Evolutionary conservation across 2,329 filamentous ascomycete species (phyloP), one percentile per base, ranked within the genome.

Genomic region (Phialophora macrospora): DNA sequence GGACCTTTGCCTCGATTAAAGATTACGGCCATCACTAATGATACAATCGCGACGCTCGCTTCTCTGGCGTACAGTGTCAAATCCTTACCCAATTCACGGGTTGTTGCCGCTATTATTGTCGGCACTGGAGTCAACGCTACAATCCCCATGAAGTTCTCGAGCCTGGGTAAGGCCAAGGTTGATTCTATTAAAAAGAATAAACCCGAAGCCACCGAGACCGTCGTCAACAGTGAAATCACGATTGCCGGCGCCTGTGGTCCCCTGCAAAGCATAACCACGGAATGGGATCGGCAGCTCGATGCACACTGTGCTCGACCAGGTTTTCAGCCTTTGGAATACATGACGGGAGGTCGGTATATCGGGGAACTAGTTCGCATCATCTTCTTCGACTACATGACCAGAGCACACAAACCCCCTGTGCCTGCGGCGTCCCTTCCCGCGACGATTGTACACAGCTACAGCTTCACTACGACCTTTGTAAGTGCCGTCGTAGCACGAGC

Each of bases 141-240:
- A 1, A 88, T 94, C 48, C 88, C 90, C 0, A 84, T 95, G 75
- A 85, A 83, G 70, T 78, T 90, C 57, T 83, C 78, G 55, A 84
- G 82, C 63, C 80, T 95, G 20, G 86, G 90, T 67, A 80, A 84
- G 8, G 84, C 82, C 63, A 94, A 94, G 75, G 72, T 87, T 79
- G 58, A 77, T 72, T 68, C 81, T 6, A 77, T 86, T 41, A 81
- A 81, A 17, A 82, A 78, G 14, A 78, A 78, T 68, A 76, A 78
- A 63, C 75, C 81, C 1, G 78, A 81, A 12, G 82, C 89, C 6
- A 80, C 85, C n/a, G 88, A 86, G 70, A 88, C 93, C 14, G 86
- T 91, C 4, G 87, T 94, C 68, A 94, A 94, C 74, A 94, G 91
- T 0, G 91, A 95, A 77, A 93, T 90, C 89, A 91, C 89, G 59